These are phyloP conservation scores for Gracilaria domingensis DNA, from an alignment of 23 red algal species.

Conservation along the genomic window DNA sequence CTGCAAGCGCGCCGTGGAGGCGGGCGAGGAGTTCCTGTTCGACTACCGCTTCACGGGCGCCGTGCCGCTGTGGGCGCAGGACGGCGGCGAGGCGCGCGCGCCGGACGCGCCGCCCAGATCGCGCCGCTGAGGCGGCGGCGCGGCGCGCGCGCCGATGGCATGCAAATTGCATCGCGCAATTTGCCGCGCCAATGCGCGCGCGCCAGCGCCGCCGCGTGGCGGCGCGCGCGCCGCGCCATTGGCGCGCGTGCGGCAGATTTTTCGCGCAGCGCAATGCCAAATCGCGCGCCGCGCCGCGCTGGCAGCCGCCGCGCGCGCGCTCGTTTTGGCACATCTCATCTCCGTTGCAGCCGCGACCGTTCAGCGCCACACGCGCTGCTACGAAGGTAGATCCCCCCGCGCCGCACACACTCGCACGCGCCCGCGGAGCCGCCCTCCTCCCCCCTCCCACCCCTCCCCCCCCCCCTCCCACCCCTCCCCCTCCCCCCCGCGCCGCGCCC, in stretches of 20 bases:
- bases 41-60: constrained; percentile 74
- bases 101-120: too few relatives aligned
- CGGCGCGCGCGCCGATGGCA: background rate
- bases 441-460: background rate
- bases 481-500: background rate
- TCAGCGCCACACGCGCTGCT: background rate
- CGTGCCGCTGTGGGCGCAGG: constrained; percentile 59
- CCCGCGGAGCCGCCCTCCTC: too few relatives aligned
- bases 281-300: too few relatives aligned
- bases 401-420: too few relatives aligned
- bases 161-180: constrained; percentile 17
- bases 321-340: background rate
- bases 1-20: constrained; percentile 35
- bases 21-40: constrained; percentile 75
- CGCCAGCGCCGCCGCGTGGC: background rate
- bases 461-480: background rate
- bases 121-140: too few relatives aligned
- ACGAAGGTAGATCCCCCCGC: too few relatives aligned
- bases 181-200: background rate
- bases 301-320: background rate
- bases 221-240: too few relatives aligned
- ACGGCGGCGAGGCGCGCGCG: too few relatives aligned
- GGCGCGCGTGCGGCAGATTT: too few relatives aligned
- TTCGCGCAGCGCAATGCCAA: too few relatives aligned
- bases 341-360: too few relatives aligned